A percentile compares a stretch with the other conserved stretches of the same genome.
phyloP scores from a whole-genome alignment of 768 basidiomycete species.

The Punctularia strigosozonata region DNA sequence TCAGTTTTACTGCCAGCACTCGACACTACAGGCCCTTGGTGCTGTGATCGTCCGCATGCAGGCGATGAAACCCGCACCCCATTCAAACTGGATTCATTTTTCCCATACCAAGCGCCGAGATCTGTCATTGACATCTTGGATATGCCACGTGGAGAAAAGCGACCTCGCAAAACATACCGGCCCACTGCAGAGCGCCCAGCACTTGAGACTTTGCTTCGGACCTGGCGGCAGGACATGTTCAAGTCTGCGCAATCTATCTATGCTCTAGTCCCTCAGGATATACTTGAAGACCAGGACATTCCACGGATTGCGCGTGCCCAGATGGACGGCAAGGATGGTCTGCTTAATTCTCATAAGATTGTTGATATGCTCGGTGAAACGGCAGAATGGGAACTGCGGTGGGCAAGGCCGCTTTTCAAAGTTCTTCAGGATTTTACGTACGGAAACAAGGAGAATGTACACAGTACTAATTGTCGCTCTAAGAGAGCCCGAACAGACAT shows the following conservation, averaged over 20 bases:
- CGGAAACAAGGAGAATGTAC: neutral
- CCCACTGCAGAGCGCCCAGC: neutral
- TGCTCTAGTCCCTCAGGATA: neutral
- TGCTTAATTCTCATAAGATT: neutral
- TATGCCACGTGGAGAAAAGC: neutral
- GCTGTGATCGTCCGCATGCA: neutral
- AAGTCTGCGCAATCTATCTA: neutral
- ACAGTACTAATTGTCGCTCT: neutral
- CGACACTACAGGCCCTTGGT: neutral
- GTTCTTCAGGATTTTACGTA: neutral
- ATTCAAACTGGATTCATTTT: neutral
- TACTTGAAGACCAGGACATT: neutral
- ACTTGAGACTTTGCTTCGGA: neutral
- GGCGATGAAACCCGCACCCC: neutral
- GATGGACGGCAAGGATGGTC: no score
- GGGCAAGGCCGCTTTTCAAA: neutral
- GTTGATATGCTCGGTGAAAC: neutral
- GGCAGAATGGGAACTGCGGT: neutral
- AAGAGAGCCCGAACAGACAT: neutral
- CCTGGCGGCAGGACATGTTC: neutral
- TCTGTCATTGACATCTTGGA: no score
- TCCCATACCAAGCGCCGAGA: no score
- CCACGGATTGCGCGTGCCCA: neutral
- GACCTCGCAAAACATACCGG: neutral
- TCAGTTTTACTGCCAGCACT: neutral